Evolutionary conservation across 805 yeast genomes (phyloP).

Genomic region (Cyberlindnera meyerae): DNA sequence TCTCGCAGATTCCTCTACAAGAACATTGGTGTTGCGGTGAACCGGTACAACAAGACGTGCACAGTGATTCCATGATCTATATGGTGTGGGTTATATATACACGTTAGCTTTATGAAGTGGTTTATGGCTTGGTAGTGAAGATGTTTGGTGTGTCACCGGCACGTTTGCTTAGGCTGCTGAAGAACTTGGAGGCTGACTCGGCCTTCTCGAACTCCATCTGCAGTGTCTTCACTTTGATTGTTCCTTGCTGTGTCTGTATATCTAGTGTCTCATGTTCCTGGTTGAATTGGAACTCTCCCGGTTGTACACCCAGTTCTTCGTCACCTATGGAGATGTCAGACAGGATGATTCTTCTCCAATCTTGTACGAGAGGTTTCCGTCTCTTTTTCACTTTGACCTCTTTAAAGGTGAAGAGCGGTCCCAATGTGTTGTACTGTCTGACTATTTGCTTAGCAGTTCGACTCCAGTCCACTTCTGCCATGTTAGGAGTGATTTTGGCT

Average conservation of each 20-base stretch:
- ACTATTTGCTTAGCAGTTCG: constrained; percentile 33
- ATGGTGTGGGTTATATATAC: background rate
- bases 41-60: constrained; percentile 67
- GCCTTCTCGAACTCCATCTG: constrained; percentile 52
- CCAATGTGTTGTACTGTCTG: constrained; percentile 47
- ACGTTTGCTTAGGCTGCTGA: constrained; percentile 40
- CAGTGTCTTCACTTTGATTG: constrained; percentile 32
- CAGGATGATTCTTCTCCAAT: constrained; percentile 44
- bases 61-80: constrained; percentile 38
- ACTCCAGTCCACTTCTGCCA: constrained; percentile 46
- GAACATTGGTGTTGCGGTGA: constrained; percentile 75
- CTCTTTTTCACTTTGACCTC: constrained; percentile 33
- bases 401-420: constrained; percentile 47
- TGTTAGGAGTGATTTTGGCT: constrained; percentile 42
- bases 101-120: too few relatives aligned
- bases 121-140: constrained; percentile 10
- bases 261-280: constrained; percentile 27
- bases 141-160: constrained; percentile 31
- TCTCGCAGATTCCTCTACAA: constrained; percentile 64
- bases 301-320: constrained; percentile 2
- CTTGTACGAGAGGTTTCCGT: constrained; percentile 24
- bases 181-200: constrained; percentile 44
- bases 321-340: constrained; percentile 28
- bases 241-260: constrained; percentile 44
- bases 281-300: constrained; percentile 30